These are phyloP conservation scores for Irpex lacteus DNA, from an alignment of 1,284 basidiomycete species.

Conservation along the genomic window DNA sequence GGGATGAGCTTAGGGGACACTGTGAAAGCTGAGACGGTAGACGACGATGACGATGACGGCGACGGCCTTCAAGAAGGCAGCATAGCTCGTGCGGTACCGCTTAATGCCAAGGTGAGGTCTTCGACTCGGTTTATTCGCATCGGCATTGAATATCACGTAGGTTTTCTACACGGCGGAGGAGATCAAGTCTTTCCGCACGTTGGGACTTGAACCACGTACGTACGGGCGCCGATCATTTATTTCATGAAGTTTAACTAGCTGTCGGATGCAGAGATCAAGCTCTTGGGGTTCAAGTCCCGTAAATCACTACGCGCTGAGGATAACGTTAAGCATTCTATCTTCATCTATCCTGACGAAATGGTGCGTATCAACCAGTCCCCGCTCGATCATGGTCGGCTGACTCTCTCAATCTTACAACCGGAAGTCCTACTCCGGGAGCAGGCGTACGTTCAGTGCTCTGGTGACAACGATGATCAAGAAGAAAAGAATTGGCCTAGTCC, in stretches of 20 bases:
- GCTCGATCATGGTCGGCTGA: slow-evolving; percentile 1
- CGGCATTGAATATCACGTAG: slow-evolving; percentile 13
- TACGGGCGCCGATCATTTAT: slow-evolving; percentile 6
- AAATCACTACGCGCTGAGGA: slow-evolving; percentile 77
- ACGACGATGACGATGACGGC: slow-evolving; percentile 35
- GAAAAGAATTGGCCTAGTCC: slow-evolving; percentile 78
- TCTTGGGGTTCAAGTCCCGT: slow-evolving; percentile 90
- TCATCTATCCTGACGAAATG: slow-evolving; percentile 91
- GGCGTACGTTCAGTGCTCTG: slow-evolving; percentile 86
- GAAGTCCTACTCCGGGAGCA: slow-evolving; percentile 85
- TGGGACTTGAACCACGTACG: slow-evolving; percentile 75
- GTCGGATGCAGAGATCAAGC: slow-evolving; percentile 55
- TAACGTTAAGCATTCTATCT: slow-evolving; percentile 88
- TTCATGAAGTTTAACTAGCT: slow-evolving; percentile 11
- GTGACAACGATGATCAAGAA: slow-evolving; percentile 83
- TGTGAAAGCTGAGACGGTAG: slow-evolving; percentile 37
- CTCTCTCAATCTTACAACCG: neutral
- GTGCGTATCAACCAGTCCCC: slow-evolving; percentile 35
- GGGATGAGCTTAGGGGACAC: slow-evolving; percentile 57
- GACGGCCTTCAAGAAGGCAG: slow-evolving; percentile 38
- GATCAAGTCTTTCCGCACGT: slow-evolving; percentile 74
- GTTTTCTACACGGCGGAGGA: slow-evolving; percentile 83
- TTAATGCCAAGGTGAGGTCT: neutral
- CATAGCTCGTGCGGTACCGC: slow-evolving; percentile 39
- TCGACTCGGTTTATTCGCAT: neutral